Conservation (phyloP, 192 early-diverging fungal genomes). For the Backusella psychrophila region DNA sequence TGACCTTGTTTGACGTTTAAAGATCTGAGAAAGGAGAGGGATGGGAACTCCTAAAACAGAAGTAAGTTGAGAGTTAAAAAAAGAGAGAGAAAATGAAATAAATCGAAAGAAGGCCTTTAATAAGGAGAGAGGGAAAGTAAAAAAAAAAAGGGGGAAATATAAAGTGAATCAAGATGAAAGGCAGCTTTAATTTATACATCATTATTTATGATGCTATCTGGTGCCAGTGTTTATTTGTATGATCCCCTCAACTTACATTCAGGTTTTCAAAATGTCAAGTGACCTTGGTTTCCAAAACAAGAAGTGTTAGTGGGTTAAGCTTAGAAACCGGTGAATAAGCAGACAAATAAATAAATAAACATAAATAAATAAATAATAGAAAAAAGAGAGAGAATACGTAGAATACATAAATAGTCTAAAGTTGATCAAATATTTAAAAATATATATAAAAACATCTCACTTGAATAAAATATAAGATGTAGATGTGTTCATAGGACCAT, state of each 20-base stretch:
- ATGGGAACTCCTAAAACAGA: conserved; percentile 2
- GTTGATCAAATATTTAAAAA: background rate
- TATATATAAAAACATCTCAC: background rate
- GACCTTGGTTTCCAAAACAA: background rate
- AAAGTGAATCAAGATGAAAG: background rate
- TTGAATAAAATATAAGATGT: background rate
- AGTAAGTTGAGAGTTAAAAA: background rate
- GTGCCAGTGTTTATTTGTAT: background rate
- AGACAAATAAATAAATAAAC: background rate
- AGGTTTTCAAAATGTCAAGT: background rate
- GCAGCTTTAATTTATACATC: background rate
- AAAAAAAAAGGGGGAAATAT: background rate
- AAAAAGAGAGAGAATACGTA: background rate
- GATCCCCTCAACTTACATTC: background rate
- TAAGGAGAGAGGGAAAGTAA: background rate
- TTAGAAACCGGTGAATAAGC: conserved; percentile 1
- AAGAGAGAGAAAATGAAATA: background rate
- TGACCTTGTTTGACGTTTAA: background rate
- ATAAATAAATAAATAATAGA: background rate
- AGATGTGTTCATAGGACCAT: background rate
- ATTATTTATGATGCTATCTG: background rate
- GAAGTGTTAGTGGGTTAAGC: background rate
- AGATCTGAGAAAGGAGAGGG: background rate
- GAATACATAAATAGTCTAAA: background rate
- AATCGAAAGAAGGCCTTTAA: background rate